Base-by-base conservation (phyloP, 805 yeast species). In the Jamesozyma hellenica region DNA sequence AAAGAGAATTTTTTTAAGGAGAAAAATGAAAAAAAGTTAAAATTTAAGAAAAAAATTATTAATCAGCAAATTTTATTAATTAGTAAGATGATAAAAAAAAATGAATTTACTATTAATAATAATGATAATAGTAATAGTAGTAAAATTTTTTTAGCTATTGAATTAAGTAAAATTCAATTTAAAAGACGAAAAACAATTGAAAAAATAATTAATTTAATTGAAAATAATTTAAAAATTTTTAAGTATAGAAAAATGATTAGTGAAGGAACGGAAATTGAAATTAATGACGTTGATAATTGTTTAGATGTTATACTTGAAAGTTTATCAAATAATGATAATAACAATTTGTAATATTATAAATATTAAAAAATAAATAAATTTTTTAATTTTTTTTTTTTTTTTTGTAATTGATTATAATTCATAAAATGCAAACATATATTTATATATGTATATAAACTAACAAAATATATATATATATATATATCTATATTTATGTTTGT, bases 191-290 rank as follows among this genome's bases (percentile, higher is more conserved):
- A 55, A 12, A 50, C 67, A 33, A 49, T 72, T 16, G 36, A 51
- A 12, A 52, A 64, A 28, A 56, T 74, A 3, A 41, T 71, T 8
- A 46, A 51, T 3, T 38, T 53, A 6, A 46, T 59, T 26, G 56
- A 50, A n/a, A 65, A 61, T 30, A 75, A 72, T 40, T 63, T 67
- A 18, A 75, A 72, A 48, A 77, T 81, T 62, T 75, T 74, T 51
- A 77, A 78, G 49, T 82, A 80, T 62, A 65, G 85, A 46, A 71
- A 77, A 48, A 67, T 82, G 55, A 79, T 82, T 35, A 72, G 85
- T 40, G 70, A 74, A 38, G 74, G 85, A 46, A 79, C 87, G 36
- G 84, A 77, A 32, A 71, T 82, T 41, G 74, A 74, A 10, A 70
- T 77, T 17, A 74, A 73, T 46, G 83, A 80, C 48, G 82, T 82